These are phyloP conservation scores for Chalciporus pseudorubinellus DNA, from an alignment of 768 basidiomycete species.

Conservation along the genomic window DNA sequence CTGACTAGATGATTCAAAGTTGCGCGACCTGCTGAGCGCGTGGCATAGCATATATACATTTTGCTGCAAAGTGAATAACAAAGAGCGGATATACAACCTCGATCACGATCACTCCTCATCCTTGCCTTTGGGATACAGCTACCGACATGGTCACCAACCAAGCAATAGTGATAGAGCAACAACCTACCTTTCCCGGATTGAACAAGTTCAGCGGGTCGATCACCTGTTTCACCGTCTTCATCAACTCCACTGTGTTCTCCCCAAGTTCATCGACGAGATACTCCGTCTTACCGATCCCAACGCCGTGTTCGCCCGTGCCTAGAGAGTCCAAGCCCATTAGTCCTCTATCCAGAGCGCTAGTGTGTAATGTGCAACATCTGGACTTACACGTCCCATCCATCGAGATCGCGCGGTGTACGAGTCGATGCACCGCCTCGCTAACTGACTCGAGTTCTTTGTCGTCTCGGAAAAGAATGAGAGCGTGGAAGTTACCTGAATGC, in stretches of 20 bases:
- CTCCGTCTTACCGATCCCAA: constrained; percentile 83
- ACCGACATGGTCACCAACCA: neutral
- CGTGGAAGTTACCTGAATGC: constrained; percentile 43
- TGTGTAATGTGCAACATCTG: neutral
- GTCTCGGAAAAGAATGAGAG: constrained; percentile 54
- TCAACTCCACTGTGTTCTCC: constrained; percentile 72
- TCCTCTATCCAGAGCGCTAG: too few relatives aligned
- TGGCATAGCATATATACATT: too few relatives aligned
- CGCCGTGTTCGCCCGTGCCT: constrained; percentile 88
- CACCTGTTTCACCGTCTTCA: constrained; percentile 80
- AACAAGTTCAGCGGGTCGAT: constrained; percentile 79
- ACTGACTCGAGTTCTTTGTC: constrained; percentile 57
- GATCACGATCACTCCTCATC: neutral
- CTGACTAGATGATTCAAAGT: neutral
- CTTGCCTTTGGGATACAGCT: constrained; percentile 20
- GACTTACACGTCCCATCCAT: constrained; percentile 74
- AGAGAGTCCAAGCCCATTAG: neutral
- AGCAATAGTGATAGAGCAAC: neutral
- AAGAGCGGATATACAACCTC: too few relatives aligned
- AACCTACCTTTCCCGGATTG: constrained; percentile 75
- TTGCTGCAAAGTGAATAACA: too few relatives aligned
- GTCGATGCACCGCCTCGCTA: constrained; percentile 61
- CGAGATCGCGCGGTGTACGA: constrained; percentile 67
- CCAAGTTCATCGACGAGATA: constrained; percentile 86
- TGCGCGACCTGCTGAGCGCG: neutral